Base-by-base conservation (phyloP, 495 filamentous ascomycete species). In the Hyaloscypha variabilis region DNA sequence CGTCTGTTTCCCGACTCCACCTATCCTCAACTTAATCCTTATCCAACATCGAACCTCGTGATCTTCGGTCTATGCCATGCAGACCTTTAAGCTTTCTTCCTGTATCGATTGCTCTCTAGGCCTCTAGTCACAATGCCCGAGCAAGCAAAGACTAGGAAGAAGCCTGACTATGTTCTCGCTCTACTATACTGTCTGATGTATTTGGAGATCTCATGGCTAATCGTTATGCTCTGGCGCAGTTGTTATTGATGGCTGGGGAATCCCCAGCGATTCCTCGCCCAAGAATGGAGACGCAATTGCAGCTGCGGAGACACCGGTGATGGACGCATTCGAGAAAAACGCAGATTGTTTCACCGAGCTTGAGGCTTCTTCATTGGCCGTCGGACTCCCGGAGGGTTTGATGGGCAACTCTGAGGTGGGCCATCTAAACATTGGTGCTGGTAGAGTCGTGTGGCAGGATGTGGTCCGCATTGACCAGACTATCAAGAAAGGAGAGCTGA, bases 331-430 rank as follows among this genome's bases (percentile, higher is more conserved):
- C 74, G 87, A 85, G 56, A 88, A 88, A 75, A 88, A 85, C 25
- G 81, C 89, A 13, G 87, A 91, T 71, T 92, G 91, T 36, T 96
- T 87, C 76, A 89, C 92, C 67, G 88, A 93, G 77, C 88, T 99
- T 64, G 95, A 97, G 66, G 95, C 95, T 56, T 97, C 94, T 10
- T 98, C 96, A 2, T 86, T 97, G 23, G 96, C 95, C 34, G 95
- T 99, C 51, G 95, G 95, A 51, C 83, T 99, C 52, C 95, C 95
- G 23, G 94, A 99, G 74, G 95, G 95, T 46, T 82, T 99, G 65
- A 99, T 99, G 95, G 95, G 95, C 39, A 99, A 99, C 81, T 95
- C 91, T 74, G 95, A 99, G 77, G 95, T 99, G 70, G 95, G 95
- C 42, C 95, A 99, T 78, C 78, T 99, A 78, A 99, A 99, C 82